Base-by-base conservation (phyloP, 108 stramenopile species). In the Cyclotella choctawhatcheeana region DNA sequence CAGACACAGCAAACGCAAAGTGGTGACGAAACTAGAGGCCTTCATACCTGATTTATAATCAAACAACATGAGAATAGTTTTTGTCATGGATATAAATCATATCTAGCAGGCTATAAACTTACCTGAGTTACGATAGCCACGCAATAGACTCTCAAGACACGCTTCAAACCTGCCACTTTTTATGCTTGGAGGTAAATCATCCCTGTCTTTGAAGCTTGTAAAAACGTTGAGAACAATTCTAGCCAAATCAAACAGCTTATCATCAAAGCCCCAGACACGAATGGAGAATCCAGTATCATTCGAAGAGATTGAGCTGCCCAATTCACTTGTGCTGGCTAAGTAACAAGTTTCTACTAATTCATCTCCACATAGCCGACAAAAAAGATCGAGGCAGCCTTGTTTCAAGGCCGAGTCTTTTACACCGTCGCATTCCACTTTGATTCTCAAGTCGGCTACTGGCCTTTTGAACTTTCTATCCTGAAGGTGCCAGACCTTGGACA, bases 381-480 rank as follows among this genome's bases (percentile, higher is more conserved):
- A 70, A 16, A 95, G 52, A 26, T 91, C 90, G 34, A 89, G 82
- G 73, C 90, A 91, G 5, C 88, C 91, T 40, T 71, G 67, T 48
- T 92, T 88, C 14, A 95, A 73, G 21, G 89, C 81, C 30, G 90
- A 74, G 63, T 84, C 74, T 65, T 88, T 82, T 26, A 87, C 82
- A 21, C 77, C 80, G 17, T 58, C 86, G 62, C 90, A 93, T 12
- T 77, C 68, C 14, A 95, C 45, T 51, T 72, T 71, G 6, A 91
- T 33, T 16, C 94, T 88, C 20, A 95, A 69, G 44, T 95, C 94
- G 0, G 87, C 90, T 16, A 88, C 79, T n/a, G 94, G 94, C 17
- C 90, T 65, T 25, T 89, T 85, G 68, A 95, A 95, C 48, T 74
- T 87, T 44, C 91, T 76, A 72, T 95, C 94, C 56, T 94, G 93